Base-by-base conservation (phyloP, 148 eudicot species). In the Cornus suecica region DNA sequence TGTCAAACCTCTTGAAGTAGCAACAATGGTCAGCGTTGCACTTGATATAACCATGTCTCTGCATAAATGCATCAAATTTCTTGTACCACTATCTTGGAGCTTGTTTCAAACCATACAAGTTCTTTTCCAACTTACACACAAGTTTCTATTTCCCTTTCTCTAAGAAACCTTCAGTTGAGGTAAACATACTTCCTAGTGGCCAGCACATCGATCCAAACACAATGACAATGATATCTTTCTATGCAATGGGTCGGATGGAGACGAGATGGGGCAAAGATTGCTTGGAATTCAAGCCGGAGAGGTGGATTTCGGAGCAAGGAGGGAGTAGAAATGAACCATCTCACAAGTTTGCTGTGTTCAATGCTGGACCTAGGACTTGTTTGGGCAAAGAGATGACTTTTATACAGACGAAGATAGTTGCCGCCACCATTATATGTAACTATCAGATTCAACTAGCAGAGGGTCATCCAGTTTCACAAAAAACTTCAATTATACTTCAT, bases 291-390 rank as follows among this genome's bases (percentile, higher is more conserved):
- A 81, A 79, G 74, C 87, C 85, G 1, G 85, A 65, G 41, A 76
- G 83, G 64, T 85, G 87, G 87, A 73, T 85, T 69, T 42, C 81
- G 0, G 72, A 45, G 4, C 24, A 34, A 8, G 84, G 84, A 60
- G 65, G 74, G 13, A 45, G 77, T 10, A 85, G 79, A 51, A 67
- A 73, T 1, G 85, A 69, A 69, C 83, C 87, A 4, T 74, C 87
- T 63, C 71, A 65, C 65, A 85, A 76, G 80, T 85, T 85, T 54
- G 20, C 76, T 3, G 70, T 80, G 0, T 85, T 85, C 65, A 74
- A 79, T 28, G 82, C 85, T 0, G 85, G 87, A 23, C 88, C 81
- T 0, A 60, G 87, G 79, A 77, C 51, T 22, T 85, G 85, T 56
- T 30, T 79, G 32, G 85, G 87, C 14, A 85, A 77, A 74, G 85